Evolutionary conservation across 139 green algal genomes (phyloP).

Genomic region (Gonium pectorale): DNA sequence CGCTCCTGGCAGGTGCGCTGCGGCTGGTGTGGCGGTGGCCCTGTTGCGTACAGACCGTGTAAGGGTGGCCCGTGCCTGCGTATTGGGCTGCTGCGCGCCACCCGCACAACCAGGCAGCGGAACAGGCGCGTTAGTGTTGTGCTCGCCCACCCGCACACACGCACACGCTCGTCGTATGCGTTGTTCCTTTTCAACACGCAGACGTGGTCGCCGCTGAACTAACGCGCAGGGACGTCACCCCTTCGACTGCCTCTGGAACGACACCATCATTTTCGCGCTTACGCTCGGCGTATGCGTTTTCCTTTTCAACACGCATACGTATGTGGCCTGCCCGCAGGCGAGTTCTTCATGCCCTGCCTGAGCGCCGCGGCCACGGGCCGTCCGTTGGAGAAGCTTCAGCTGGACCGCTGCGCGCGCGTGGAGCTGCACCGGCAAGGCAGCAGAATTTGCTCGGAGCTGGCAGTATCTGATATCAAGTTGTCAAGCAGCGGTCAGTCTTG

Average conservation of each 20-base stretch:
- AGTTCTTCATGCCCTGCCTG: neutral
- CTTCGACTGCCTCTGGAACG: too few species aligned
- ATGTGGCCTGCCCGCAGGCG: neutral
- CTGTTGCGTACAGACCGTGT: neutral
- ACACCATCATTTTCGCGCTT: too few species aligned
- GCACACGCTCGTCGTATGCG: too few species aligned
- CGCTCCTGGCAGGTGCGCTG: neutral
- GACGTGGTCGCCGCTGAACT: too few species aligned
- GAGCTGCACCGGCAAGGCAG: neutral
- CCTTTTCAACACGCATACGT: too few species aligned
- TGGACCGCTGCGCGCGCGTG: neutral
- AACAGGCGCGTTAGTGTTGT: neutral
- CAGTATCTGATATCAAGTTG: neutral
- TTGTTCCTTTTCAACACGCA: too few species aligned
- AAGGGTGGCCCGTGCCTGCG: neutral
- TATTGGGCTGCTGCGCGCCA: neutral
- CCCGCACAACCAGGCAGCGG: too few species aligned
- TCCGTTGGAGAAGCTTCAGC: neutral
- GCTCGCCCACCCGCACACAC: neutral
- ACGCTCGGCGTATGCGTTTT: too few species aligned
- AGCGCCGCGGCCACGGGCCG: neutral
- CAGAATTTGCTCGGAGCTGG: neutral
- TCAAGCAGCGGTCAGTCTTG: neutral
- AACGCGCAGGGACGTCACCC: too few species aligned
- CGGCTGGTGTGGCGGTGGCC: too few species aligned